Evolutionary conservation across 768 basidiomycete genomes (phyloP), one percentile per base, ranked within the genome.

Genomic region (Tubosaeta brunneosetosa): DNA sequence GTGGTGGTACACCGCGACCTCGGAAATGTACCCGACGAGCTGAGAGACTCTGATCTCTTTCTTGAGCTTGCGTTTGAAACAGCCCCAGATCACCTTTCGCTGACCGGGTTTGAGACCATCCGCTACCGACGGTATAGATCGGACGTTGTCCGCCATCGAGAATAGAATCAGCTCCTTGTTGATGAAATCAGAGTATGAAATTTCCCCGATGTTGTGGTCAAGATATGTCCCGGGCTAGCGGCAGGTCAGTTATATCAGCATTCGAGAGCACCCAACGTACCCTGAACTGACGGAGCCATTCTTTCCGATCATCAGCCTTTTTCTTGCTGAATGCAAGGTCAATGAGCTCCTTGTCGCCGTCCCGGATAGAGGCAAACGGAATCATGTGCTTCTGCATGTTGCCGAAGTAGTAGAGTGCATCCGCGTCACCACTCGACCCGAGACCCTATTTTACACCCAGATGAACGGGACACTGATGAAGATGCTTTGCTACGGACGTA

Each of bases 321-420:
- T 97, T 98, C 82, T 98, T 99, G 76, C 92, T 97, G 77, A 99
- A 99, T 0, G 97, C 97, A 51, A 99, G 84, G 37, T 99, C 97
- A 55, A 99, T 95, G 33, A 97, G 78, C 7, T 85, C 85, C 42
- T 82, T 84, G 59, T 98, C 97, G 3, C 86, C 93, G 0, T 85
- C 80, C 63, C 88, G 83, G 4, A 83, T 85, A 3, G 84, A 72
- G 3, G 88, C 80, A 72, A 99, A 98, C 0, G 92, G 89, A 50
- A 99, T 91, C 80, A 95, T 88, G 65, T 99, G 97, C 65, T 88
- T 94, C 63, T 77, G 77, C 83, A 98, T 94, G 61, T 89, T 80
- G 53, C 86, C 78, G 68, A 99, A 99, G 72, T 98, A 99, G 58
- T 87, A 85, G 52, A 91, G 85, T 17, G 91, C 94, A 60, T 98